phyloP scores from a whole-genome alignment of 2,329 filamentous ascomycete species.

The Berkeleyomyces basicola region DNA sequence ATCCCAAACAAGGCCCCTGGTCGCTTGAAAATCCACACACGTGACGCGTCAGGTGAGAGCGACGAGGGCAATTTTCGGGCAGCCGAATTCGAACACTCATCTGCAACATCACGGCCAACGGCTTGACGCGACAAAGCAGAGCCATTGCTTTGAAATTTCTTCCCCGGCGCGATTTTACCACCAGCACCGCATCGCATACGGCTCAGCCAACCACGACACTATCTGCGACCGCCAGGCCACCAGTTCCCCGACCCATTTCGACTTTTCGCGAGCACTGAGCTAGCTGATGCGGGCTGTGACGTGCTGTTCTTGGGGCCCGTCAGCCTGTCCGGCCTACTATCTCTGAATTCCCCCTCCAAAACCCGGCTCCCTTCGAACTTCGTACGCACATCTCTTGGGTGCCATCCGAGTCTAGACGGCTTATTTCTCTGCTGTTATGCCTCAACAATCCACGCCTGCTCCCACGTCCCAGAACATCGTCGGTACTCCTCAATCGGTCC shows the following conservation, averaged over 20 bases:
- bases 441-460: slow-evolving; percentile 1
- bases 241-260: not conserved
- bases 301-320: slow-evolving; percentile 31
- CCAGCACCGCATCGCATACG: not conserved
- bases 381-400: not conserved
- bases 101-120: slow-evolving; percentile 1
- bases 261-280: not conserved
- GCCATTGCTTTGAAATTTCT: not conserved
- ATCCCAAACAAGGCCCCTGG: not conserved
- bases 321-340: slow-evolving; percentile 26
- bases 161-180: slow-evolving; percentile 3
- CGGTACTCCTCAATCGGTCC: slow-evolving; percentile 33
- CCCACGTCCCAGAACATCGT: not conserved
- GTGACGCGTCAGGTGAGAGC: slow-evolving; percentile 10
- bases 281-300: slow-evolving; percentile 32
- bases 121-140: slow-evolving; percentile 7
- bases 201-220: not conserved
- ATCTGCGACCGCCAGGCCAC: not conserved
- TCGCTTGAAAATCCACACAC: not conserved
- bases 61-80: slow-evolving; percentile 11
- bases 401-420: not conserved
- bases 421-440: not conserved
- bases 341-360: slow-evolving; percentile 6
- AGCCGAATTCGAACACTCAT: slow-evolving; percentile 4
- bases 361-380: not conserved